Conservation (phyloP, 2,329 filamentous ascomycete species). For the Ophiocordyceps camponoti-saundersi region DNA sequence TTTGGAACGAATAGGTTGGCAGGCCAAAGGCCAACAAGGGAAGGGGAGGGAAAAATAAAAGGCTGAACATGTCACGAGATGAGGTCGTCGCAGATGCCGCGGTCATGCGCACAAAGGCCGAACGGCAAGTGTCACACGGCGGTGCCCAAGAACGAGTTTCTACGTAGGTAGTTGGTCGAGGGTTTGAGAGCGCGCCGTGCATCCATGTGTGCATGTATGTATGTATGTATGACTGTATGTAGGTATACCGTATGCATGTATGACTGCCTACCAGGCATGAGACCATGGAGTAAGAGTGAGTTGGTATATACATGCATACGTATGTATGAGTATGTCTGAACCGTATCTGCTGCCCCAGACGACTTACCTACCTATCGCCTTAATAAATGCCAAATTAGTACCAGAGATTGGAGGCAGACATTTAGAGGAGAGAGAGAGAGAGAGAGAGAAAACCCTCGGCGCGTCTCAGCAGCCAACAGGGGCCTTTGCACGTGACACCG, state of each 20-base stretch:
- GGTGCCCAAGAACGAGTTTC: neutral
- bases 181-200: neutral
- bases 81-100: neutral
- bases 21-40: neutral
- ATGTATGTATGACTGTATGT: too few species aligned
- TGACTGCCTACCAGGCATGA: too few species aligned
- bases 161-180: neutral
- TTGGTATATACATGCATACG: too few species aligned
- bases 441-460: neutral
- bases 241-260: too few species aligned
- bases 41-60: neutral
- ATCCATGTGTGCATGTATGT: too few species aligned
- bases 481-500: constrained; percentile 1
- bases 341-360: too few species aligned
- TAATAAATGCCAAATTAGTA: too few species aligned
- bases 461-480: constrained; percentile 1
- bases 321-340: too few species aligned
- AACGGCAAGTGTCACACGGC: neutral
- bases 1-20: neutral
- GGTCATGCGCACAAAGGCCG: neutral
- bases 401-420: too few species aligned
- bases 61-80: neutral
- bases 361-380: too few species aligned
- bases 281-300: too few species aligned
- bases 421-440: neutral